Evolutionary conservation across 345 rosid species (phyloP), one percentile per base, ranked within the genome.

Genomic region (Angophora floribunda): DNA sequence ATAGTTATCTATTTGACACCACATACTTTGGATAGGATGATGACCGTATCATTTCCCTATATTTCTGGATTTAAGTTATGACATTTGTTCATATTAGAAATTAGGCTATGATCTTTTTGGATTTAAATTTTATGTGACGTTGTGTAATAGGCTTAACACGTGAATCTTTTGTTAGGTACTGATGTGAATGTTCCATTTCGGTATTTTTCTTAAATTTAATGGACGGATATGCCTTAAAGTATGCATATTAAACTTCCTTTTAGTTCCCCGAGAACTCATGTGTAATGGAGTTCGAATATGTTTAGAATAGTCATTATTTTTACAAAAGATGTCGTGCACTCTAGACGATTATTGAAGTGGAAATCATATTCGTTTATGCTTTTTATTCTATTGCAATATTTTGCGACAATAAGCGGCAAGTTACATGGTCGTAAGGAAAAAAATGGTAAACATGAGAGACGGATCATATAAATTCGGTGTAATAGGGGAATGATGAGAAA

Each of bases 121-220:
- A n/a, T 28, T 63, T 63, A 6, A 15, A 13, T n/a, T 63, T 63
- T n/a, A 28, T n/a, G 0, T 17, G 32, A 15, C 70, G 24, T 59
- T 59, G 0, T 13, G 70, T 63, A 8, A 63, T n/a, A n/a, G 70
- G 36, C 1, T 63, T 6, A 13, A 0, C 8, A 13, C 30, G 12
- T 59, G 4, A 59, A 26, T 59, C n/a, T 63, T 6, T 63, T 63
- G 70, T 63, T n/a, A n/a, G 17, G 36, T n/a, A n/a, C 15, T n/a
- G 75, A 63, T 8, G 17, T 63, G 75, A 63, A 63, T 63, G 8
- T 63, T 61, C 70, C 36, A 4, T 28, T 28, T n/a, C n/a, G 75
- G 67, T 61, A 55, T 9, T 55, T 55, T 55, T 55, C 61, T 55
- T 55, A 22, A 55, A 55, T 21, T 4, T 55, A 55, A 55, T 1